Conservation (phyloP, 768 basidiomycete species). For the Boletus coccyginus region DNA sequence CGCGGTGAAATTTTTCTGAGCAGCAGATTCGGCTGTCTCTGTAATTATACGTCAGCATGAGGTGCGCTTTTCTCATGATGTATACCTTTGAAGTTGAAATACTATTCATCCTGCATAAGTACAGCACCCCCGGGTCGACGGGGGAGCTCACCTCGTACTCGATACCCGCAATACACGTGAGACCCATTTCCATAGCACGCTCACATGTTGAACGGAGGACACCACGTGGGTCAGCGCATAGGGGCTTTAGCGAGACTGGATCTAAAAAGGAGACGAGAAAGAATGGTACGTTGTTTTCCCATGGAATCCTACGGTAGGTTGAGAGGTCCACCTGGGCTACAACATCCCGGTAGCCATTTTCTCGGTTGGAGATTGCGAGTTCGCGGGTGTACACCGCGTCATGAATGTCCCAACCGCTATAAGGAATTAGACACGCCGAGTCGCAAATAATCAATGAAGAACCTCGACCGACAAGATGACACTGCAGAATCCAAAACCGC, state of each 20-base stretch:
- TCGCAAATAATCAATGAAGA: background rate
- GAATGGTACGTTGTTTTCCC: slow-evolving; percentile 90
- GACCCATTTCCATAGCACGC: slow-evolving; percentile 45
- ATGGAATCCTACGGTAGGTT: slow-evolving; percentile 85
- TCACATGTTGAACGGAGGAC: slow-evolving; percentile 60
- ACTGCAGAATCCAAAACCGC: slow-evolving; percentile 92
- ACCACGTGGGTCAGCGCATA: slow-evolving; percentile 87
- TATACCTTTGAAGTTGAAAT: slow-evolving; percentile 89
- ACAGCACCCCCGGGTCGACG: background rate
- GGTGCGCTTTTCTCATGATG: background rate
- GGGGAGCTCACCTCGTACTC: slow-evolving; percentile 78
- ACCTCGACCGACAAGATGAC: slow-evolving; percentile 74
- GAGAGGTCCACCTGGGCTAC: slow-evolving; percentile 83
- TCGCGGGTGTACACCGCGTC: slow-evolving; percentile 83
- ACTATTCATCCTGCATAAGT: slow-evolving; percentile 50
- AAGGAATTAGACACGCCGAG: background rate
- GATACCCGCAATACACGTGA: slow-evolving; percentile 76
- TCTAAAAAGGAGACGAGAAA: slow-evolving; percentile 91
- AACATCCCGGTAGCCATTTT: slow-evolving; percentile 91
- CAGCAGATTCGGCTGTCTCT: slow-evolving; percentile 79
- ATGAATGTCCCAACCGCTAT: slow-evolving; percentile 90
- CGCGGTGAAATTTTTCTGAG: slow-evolving; percentile 73
- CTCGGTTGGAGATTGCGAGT: slow-evolving; percentile 84
- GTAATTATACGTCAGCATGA: slow-evolving; percentile 10
- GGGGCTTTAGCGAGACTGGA: slow-evolving; percentile 74